Evolutionary conservation across 192 early-diverging fungal genomes (phyloP).

Genomic region (Mortierella claussenii): DNA sequence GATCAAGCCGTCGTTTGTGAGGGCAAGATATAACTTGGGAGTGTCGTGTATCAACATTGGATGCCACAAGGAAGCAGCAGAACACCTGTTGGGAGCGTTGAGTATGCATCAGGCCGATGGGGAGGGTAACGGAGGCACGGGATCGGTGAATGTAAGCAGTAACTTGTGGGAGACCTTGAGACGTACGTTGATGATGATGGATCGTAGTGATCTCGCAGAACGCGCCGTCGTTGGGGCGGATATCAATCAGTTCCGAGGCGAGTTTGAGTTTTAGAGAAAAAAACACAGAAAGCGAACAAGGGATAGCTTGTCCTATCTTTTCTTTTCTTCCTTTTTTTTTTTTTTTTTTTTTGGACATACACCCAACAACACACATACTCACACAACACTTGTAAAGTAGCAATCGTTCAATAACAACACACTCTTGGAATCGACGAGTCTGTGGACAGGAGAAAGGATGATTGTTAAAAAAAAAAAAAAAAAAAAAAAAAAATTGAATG

Average conservation of each 20-base stretch:
- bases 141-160: conserved; percentile 67
- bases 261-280: conserved; percentile 69
- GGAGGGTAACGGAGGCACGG: conserved; percentile 43
- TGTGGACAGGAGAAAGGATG: too few relatives aligned
- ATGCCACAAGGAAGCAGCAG: conserved; percentile 90
- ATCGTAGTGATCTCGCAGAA: conserved; percentile 69
- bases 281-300: background rate
- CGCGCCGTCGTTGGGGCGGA: conserved; percentile 59
- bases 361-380: background rate
- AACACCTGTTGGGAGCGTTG: conserved; percentile 91
- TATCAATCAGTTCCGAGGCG: conserved; percentile 65
- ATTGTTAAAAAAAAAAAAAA: background rate
- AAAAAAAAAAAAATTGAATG: background rate
- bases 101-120: conserved; percentile 73
- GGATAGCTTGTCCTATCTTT: too few relatives aligned
- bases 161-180: conserved; percentile 74
- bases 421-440: too few relatives aligned
- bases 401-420: too few relatives aligned
- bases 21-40: conserved; percentile 97
- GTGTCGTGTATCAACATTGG: conserved; percentile 95
- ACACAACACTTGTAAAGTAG: conserved; percentile 23
- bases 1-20: conserved; percentile 93
- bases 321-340: too few relatives aligned
- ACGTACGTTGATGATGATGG: conserved; percentile 70
- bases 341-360: conserved; percentile 3